phyloP scores from a whole-genome alignment of 768 basidiomycete species.

The Heimioporus sp. region DNA sequence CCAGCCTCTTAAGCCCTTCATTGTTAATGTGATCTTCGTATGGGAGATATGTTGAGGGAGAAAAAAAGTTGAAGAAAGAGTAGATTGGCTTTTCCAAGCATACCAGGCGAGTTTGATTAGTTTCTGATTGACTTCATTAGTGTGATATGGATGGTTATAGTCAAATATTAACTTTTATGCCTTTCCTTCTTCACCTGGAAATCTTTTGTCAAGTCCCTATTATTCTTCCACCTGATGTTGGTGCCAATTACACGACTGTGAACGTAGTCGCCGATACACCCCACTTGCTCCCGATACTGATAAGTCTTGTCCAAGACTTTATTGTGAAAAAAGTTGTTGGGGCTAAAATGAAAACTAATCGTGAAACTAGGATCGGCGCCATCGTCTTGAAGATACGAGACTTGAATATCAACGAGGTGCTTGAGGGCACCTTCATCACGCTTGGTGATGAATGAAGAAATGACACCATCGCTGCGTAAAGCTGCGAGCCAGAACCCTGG shows the following conservation, averaged over 20 bases:
- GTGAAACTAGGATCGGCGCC: constrained; percentile 83
- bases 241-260: constrained; percentile 93
- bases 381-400: constrained; percentile 68
- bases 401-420: constrained; percentile 72
- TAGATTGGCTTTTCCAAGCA: constrained; percentile 87
- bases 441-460: constrained; percentile 89
- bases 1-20: constrained; percentile 85
- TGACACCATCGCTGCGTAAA: constrained; percentile 83
- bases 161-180: constrained; percentile 76
- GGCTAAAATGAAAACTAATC: constrained; percentile 75
- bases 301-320: constrained; percentile 88
- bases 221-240: constrained; percentile 95
- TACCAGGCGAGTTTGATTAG: constrained; percentile 78
- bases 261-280: constrained; percentile 95
- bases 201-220: constrained; percentile 96
- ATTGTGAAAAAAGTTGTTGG: constrained; percentile 90
- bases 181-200: constrained; percentile 99
- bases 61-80: constrained; percentile 99
- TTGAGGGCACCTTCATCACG: constrained; percentile 87
- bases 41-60: constrained; percentile 69
- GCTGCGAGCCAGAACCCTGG: constrained; percentile 99
- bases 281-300: constrained; percentile 86
- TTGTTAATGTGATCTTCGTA: constrained; percentile 75
- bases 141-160: background rate
- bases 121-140: constrained; percentile 46